Conservation (phyloP, 202 grass and related monocot genomes). For the Zizania palustris region DNA sequence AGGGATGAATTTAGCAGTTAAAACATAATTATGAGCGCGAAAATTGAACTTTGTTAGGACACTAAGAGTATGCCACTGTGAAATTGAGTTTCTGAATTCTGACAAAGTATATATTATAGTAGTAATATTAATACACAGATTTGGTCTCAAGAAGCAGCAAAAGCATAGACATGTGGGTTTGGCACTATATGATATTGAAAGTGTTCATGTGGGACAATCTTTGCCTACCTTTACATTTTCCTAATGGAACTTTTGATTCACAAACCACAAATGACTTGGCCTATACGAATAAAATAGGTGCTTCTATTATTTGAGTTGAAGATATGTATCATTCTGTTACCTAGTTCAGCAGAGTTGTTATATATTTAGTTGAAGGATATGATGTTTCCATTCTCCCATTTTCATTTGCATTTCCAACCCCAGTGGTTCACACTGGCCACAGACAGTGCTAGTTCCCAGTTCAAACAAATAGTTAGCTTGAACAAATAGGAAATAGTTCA, state of each 20-base stretch:
- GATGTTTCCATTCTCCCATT: too few relatives aligned
- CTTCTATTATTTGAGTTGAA: neutral
- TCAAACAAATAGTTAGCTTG: too few relatives aligned
- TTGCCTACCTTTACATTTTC: conserved; percentile 9
- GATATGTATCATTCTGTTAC: neutral
- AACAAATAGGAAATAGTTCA: too few relatives aligned
- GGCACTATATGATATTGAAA: conserved; percentile 5
- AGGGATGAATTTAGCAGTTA: neutral
- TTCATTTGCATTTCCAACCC: too few relatives aligned
- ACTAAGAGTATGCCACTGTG: neutral
- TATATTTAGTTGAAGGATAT: neutral
- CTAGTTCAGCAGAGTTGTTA: neutral
- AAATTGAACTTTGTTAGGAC: neutral
- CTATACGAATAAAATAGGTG: too few relatives aligned
- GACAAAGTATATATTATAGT: neutral
- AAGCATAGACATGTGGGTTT: neutral
- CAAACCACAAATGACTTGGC: conserved; percentile 4
- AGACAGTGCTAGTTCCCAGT: too few relatives aligned
- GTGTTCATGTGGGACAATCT: neutral
- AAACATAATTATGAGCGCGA: neutral
- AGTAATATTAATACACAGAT: neutral
- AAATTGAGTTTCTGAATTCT: neutral
- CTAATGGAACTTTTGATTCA: conserved; percentile 8
- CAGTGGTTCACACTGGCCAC: too few relatives aligned
- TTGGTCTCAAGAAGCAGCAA: conserved; percentile 1